phyloP scores from a whole-genome alignment of 1,139 yeast genomes.

The Geotrichum australiense region DNA sequence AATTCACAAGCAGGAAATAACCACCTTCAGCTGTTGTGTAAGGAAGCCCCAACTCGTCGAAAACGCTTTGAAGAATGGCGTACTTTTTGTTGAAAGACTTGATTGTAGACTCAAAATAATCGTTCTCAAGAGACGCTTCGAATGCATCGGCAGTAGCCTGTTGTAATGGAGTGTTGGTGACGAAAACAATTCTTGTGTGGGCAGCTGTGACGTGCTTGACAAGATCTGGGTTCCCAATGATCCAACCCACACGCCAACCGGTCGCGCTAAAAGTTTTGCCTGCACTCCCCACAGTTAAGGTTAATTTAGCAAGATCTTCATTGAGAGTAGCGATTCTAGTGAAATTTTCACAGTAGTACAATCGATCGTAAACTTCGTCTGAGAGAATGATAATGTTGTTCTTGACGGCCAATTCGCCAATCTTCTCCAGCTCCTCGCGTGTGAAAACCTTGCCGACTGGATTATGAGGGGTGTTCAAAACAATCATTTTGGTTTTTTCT shows the following conservation, averaged over 20 bases:
- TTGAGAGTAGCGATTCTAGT: slow-evolving; percentile 77
- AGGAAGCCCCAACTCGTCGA: slow-evolving; percentile 81
- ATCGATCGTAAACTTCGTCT: slow-evolving; percentile 92
- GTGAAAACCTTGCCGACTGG: slow-evolving; percentile 90
- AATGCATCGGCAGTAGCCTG: slow-evolving; percentile 84
- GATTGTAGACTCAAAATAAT: slow-evolving; percentile 66
- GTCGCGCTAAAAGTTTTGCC: slow-evolving; percentile 97
- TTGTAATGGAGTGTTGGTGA: slow-evolving; percentile 87
- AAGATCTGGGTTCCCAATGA: slow-evolving; percentile 75
- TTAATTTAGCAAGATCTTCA: slow-evolving; percentile 70
- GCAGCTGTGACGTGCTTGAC: slow-evolving; percentile 81
- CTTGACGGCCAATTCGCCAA: slow-evolving; percentile 78
- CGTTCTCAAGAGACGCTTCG: slow-evolving; percentile 48
- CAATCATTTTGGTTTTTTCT: slow-evolving; percentile 72
- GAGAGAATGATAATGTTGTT: slow-evolving; percentile 75
- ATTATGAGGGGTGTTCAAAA: slow-evolving; percentile 90
- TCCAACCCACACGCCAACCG: slow-evolving; percentile 98
- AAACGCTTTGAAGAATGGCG: slow-evolving; percentile 60
- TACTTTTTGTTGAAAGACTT: slow-evolving; percentile 62
- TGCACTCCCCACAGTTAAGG: slow-evolving; percentile 91
- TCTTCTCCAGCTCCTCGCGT: slow-evolving; percentile 57
- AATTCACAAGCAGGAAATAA: slow-evolving; percentile 82
- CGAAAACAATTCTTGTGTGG: slow-evolving; percentile 85
- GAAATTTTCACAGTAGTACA: slow-evolving; percentile 59
- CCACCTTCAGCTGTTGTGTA: slow-evolving; percentile 92